Conservation (phyloP, 1,284 basidiomycete genomes). For the Phlebopus sp. region DNA sequence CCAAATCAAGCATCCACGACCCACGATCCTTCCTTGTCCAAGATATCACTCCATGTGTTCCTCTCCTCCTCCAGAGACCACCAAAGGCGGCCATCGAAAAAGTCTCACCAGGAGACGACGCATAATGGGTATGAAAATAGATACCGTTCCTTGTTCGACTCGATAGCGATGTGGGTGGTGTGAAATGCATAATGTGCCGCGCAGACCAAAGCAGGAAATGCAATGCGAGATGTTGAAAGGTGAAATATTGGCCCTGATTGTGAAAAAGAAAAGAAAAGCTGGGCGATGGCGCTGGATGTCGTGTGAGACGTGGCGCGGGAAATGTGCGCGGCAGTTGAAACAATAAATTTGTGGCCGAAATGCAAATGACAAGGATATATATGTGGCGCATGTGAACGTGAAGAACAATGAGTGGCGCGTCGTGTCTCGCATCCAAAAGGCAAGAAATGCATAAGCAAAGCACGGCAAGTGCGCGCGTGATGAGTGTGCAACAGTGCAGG, state of each 20-base stretch:
- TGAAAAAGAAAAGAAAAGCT: conserved; percentile 9
- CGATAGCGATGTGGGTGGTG: conserved; percentile 25
- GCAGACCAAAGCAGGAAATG: conserved; percentile 17
- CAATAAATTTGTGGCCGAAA: conserved; percentile 14
- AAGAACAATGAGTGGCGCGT: conserved; percentile 23
- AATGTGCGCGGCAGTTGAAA: conserved; percentile 10
- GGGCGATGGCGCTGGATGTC: background rate
- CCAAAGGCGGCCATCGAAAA: conserved; percentile 9
- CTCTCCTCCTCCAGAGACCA: conserved; percentile 10
- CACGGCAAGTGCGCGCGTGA: no score
- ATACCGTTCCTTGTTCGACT: conserved; percentile 25
- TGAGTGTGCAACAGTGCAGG: conserved; percentile 15
- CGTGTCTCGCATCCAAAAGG: conserved; percentile 20
- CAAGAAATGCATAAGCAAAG: conserved; percentile 22
- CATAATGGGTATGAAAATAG: conserved; percentile 25
- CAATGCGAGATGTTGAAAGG: conserved; percentile 24
- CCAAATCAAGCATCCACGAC: conserved; percentile 8
- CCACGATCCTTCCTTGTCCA: conserved; percentile 14
- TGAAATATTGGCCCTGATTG: conserved; percentile 2
- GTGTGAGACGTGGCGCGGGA: conserved; percentile 13
- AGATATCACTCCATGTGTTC: background rate
- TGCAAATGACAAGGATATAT: conserved; percentile 5
- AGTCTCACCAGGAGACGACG: conserved; percentile 27
- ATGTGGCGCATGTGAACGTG: conserved; percentile 23
- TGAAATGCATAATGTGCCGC: conserved; percentile 28